Percentiles rank a stretch among this genome's conserved stretches.
Evolutionary conservation across 2,329 filamentous ascomycete genomes (phyloP).

Genomic region (Paracamarosporium sp.): DNA sequence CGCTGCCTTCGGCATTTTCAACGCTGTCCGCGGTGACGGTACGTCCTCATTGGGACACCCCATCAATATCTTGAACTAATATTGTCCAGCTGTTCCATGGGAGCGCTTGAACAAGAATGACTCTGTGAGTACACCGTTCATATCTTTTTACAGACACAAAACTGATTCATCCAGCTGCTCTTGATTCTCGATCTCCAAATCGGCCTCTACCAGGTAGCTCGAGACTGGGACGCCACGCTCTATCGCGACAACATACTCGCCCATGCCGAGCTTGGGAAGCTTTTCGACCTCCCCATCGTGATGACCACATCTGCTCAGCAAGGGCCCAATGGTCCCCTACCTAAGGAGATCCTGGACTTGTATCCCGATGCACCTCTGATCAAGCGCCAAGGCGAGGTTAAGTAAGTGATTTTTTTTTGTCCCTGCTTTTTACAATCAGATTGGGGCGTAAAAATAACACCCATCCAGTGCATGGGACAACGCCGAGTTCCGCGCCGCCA

Average conservation of each 20-base stretch:
- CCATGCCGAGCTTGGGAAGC: constrained; percentile 69
- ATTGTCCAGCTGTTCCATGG: constrained; percentile 42
- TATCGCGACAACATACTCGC: constrained; percentile 73
- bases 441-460: no score
- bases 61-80: constrained; percentile 20
- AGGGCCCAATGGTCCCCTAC: constrained; percentile 74
- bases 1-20: constrained; percentile 35
- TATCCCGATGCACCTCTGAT: constrained; percentile 72
- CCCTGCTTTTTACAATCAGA: no score
- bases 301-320: constrained; percentile 73
- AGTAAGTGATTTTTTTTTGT: no score
- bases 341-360: constrained; percentile 72
- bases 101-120: constrained; percentile 52
- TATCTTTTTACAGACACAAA: background rate
- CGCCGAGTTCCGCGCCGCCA: constrained; percentile 68
- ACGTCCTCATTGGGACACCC: background rate
- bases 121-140: constrained; percentile 30
- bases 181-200: constrained; percentile 67
- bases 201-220: constrained; percentile 65
- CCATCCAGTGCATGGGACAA: constrained; percentile 71
- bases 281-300: constrained; percentile 73
- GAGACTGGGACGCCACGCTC: constrained; percentile 70
- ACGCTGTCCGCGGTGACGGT: constrained; percentile 40
- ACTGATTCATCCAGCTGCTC: constrained; percentile 51
- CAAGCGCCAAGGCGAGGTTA: constrained; percentile 73